Conservation (phyloP, 306 rosid genomes). For the Aeschynomene evenia region DNA sequence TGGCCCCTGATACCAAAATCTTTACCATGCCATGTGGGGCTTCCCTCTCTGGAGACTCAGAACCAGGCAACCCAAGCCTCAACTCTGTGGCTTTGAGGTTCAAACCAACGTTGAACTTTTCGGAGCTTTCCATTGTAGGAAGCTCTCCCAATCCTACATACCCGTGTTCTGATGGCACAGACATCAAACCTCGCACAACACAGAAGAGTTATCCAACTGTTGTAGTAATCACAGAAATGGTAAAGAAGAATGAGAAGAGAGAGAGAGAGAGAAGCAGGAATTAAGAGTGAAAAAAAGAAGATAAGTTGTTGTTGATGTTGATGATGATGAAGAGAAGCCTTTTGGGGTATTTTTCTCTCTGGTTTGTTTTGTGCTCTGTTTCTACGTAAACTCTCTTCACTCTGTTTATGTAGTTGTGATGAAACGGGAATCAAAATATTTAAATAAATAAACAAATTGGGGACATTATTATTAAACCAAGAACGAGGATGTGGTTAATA, state of each 20-base stretch:
- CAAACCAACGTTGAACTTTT: slow-evolving; percentile 39
- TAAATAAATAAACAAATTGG: neutral
- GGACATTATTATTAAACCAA: neutral
- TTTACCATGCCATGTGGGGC: slow-evolving; percentile 27
- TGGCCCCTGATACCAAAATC: slow-evolving; percentile 63
- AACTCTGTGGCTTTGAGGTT: slow-evolving; percentile 89
- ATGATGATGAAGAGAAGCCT: slow-evolving; percentile 26
- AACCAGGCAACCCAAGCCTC: slow-evolving; percentile 92
- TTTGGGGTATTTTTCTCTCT: slow-evolving; percentile 9
- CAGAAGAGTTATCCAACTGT: neutral
- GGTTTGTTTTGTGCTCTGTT: neutral
- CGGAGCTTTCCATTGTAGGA: slow-evolving; percentile 64
- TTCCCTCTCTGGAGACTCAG: slow-evolving; percentile 77
- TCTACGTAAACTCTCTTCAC: slow-evolving; percentile 23
- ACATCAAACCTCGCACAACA: slow-evolving; percentile 45
- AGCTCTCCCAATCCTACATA: slow-evolving; percentile 70
- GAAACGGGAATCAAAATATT: slow-evolving; percentile 12
- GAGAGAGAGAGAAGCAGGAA: neutral
- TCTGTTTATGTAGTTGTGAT: slow-evolving; percentile 9
- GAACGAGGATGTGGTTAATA: slow-evolving; percentile 18
- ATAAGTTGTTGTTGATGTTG: neutral
- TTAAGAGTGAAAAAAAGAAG: slow-evolving; percentile 11
- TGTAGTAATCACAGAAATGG: slow-evolving; percentile 39
- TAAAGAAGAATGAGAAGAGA: neutral
- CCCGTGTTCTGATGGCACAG: slow-evolving; percentile 61